Base-by-base conservation (phyloP, 1,139 yeast genomes). In the Pichia sp. region DNA sequence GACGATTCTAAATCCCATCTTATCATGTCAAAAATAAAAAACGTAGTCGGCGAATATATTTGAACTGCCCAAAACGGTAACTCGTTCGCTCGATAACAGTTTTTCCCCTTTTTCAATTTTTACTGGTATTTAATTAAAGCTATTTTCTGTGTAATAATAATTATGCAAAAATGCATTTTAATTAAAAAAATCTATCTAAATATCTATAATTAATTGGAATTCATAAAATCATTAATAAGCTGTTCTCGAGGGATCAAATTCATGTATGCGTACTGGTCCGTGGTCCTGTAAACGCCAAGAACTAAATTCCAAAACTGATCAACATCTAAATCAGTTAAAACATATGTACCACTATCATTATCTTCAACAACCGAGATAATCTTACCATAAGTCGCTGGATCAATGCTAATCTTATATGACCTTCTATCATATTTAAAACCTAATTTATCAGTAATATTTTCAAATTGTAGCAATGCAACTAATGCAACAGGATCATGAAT, bases 401-500 rank as follows among this genome's bases (percentile, higher is more conserved):
- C 67, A 32, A 60, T 60, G 4, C 62, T 55, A 28, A 73, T 68
- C 12, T 65, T 51, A 25, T 70, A 58, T 12, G 34, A 39, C n/a
- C 61, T 46, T 45, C 62, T 65, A 42, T 64, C 65, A 45, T 62
- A 62, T n/a, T 62, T 61, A 48, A 65, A 70, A 11, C 59, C 53
- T 35, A 66, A 56, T 12, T 55, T 60, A 22, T 58, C 58, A 7
- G 55, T 54, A 11, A 63, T 54, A 2, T 55, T 54, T 34, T 68
- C 66, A 32, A 74, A 56, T 34, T 82, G 77, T 40, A 83, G 60
- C 30, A 84, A 58, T 2, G 76, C 76, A 46, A 73, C 77, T 2
- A 85, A 68, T 0, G 95, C 87, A 40, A 85, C 63, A 0, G 95
- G 94, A 58, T 86, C 95, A 61, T 87, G 95, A 1, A 85, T 70